Percentiles rank a stretch among this genome's conserved stretches.
Conservation (phyloP, 306 rosid species). For the Senna tora region DNA sequence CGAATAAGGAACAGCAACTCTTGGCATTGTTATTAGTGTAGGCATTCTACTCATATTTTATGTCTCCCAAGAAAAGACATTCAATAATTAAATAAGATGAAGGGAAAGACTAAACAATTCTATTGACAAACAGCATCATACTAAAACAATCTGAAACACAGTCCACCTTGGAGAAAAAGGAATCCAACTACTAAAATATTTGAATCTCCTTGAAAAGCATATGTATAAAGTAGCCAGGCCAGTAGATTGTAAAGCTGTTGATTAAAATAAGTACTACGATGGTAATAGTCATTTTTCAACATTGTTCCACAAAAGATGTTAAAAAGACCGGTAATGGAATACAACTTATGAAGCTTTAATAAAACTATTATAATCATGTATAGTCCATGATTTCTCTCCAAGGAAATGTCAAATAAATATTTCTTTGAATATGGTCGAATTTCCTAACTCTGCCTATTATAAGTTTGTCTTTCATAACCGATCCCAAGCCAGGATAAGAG, state of each 20-base stretch:
- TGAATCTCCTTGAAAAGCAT: background rate
- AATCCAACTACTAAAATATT: background rate
- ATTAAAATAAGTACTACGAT: background rate
- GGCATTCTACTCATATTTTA: background rate
- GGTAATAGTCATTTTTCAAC: background rate
- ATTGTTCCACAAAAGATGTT: background rate
- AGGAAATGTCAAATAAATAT: no score
- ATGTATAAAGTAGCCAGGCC: background rate
- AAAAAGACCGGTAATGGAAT: background rate
- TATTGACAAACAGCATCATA: background rate
- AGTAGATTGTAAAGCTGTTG: background rate
- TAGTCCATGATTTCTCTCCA: no score
- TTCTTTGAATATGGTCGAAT: no score
- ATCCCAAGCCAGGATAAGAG: no score
- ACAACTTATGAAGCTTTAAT: background rate
- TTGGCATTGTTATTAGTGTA: background rate
- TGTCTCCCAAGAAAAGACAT: background rate
- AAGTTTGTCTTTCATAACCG: no score
- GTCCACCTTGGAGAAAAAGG: background rate
- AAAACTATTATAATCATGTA: background rate
- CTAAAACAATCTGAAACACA: background rate
- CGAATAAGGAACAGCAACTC: background rate
- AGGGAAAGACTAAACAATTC: background rate
- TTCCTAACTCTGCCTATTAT: no score
- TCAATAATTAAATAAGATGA: constrained; percentile 2